A percentile compares a stretch with the other conserved stretches of the same genome.
Conservation (phyloP, 2,329 filamentous ascomycete species). For the Diaporthe sp. region DNA sequence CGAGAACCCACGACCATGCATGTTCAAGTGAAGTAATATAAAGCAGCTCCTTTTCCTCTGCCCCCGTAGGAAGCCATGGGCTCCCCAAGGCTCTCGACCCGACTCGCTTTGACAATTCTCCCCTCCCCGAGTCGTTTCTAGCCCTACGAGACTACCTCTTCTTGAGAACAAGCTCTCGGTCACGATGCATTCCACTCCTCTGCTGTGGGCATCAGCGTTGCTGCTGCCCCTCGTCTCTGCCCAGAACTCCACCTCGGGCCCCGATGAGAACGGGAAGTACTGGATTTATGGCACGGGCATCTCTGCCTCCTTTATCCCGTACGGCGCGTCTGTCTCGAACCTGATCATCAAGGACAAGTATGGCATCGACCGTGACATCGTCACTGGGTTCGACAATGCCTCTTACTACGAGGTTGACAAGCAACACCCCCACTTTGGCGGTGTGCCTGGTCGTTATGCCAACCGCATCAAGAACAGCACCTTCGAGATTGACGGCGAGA, state of each 20-base stretch:
- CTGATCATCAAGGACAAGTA: conserved; percentile 76
- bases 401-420: conserved; percentile 73
- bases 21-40: background rate
- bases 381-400: conserved; percentile 81
- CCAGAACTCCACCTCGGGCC: conserved; percentile 44
- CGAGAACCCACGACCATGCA: background rate
- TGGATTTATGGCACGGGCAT: conserved; percentile 76
- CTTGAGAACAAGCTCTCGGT: background rate
- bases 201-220: conserved; percentile 41
- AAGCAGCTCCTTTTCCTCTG: background rate
- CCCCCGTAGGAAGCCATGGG: background rate
- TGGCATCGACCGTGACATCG: conserved; percentile 75
- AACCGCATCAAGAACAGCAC: conserved; percentile 84
- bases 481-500: conserved; percentile 73
- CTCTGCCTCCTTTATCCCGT: conserved; percentile 76
- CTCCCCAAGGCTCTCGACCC: background rate
- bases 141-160: background rate
- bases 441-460: conserved; percentile 81
- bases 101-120: background rate
- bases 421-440: conserved; percentile 77
- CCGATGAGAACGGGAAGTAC: conserved; percentile 75
- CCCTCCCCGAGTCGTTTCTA: conserved; percentile 1
- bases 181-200: conserved; percentile 28
- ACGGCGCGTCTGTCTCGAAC: conserved; percentile 79
- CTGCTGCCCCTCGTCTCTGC: conserved; percentile 46